Percentiles rank a stretch among this genome's conserved stretches.
These are phyloP conservation scores for Talaromyces piceae DNA, from an alignment of 2,329 filamentous ascomycete species.

Conservation along the genomic window DNA sequence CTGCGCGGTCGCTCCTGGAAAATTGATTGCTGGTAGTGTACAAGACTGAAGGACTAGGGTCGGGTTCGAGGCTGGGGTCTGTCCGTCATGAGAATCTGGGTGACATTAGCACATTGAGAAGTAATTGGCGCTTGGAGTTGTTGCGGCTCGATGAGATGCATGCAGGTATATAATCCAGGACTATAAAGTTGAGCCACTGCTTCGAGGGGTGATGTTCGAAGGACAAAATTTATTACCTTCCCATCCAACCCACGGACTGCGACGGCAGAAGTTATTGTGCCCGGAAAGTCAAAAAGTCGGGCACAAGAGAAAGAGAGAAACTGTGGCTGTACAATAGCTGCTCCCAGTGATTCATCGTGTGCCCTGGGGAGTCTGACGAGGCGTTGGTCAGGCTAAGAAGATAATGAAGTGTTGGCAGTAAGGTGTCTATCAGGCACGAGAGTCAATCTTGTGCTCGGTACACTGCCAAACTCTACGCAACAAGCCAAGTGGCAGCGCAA, in stretches of 20 bases:
- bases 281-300: conserved; percentile 13
- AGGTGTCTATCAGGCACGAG: conserved; percentile 11
- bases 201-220: neutral
- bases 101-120: neutral
- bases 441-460: conserved; percentile 2
- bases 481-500: conserved; percentile 6
- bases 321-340: conserved; percentile 18
- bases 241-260: conserved; percentile 8
- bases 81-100: conserved; percentile 11
- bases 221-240: neutral
- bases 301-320: conserved; percentile 15
- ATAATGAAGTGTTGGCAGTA: conserved; percentile 18
- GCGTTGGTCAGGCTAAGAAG: conserved; percentile 12
- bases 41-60: conserved; percentile 6
- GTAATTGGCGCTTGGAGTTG: neutral
- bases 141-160: conserved; percentile 6
- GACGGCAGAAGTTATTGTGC: conserved; percentile 17
- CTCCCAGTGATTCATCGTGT: conserved; percentile 28
- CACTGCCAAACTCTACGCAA: conserved; percentile 7
- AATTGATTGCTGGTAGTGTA: conserved; percentile 11
- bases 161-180: conserved; percentile 10
- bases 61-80: conserved; percentile 4
- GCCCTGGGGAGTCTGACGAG: conserved; percentile 18
- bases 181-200: conserved; percentile 4
- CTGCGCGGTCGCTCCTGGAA: neutral